A percentile compares a stretch with the other conserved stretches of the same genome.
These are phyloP conservation scores for Macrolepiota albuminosa DNA, from an alignment of 768 basidiomycete genomes.

Conservation along the genomic window DNA sequence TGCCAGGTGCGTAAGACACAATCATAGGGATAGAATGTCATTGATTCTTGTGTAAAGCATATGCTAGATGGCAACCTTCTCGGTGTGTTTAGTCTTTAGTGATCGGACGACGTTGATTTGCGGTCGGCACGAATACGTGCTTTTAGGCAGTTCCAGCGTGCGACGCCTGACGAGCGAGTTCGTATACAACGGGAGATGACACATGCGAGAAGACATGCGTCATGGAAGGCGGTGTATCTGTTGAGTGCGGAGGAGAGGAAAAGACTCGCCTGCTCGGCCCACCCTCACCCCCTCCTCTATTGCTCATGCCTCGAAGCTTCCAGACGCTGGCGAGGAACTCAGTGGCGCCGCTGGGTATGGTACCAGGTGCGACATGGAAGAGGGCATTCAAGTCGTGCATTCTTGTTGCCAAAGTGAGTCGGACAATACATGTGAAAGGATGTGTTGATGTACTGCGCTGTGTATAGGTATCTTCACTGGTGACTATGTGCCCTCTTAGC, in stretches of 20 bases:
- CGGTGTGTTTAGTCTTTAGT: constrained; percentile 36
- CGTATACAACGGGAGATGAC: constrained; percentile 52
- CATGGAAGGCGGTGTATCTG: constrained; percentile 76
- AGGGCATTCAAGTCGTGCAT: constrained; percentile 23
- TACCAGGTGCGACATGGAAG: constrained; percentile 10
- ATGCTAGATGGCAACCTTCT: constrained; percentile 76
- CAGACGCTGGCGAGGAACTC: not conserved
- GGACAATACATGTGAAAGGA: not conserved
- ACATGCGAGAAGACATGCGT: constrained; percentile 22
- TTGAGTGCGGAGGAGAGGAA: constrained; percentile 71
- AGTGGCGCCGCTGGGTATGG: not conserved
- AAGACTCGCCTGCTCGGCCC: constrained; percentile 15
- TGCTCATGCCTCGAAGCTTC: not conserved
- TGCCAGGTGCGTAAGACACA: constrained; percentile 58
- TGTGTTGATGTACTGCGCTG: not conserved
- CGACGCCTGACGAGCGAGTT: constrained; percentile 59
- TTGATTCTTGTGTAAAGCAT: constrained; percentile 9
- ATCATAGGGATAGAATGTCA: not conserved
- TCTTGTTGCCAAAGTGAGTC: constrained; percentile 22
- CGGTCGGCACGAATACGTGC: constrained; percentile 72
- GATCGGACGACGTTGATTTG: constrained; percentile 21
- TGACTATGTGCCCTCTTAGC: constrained; percentile 15
- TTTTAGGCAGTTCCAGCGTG: constrained; percentile 65
- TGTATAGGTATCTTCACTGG: constrained; percentile 16
- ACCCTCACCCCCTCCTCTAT: constrained; percentile 12